Conservation (phyloP, 352 stramenopile genomes). For the Globisporangium solare region DNA sequence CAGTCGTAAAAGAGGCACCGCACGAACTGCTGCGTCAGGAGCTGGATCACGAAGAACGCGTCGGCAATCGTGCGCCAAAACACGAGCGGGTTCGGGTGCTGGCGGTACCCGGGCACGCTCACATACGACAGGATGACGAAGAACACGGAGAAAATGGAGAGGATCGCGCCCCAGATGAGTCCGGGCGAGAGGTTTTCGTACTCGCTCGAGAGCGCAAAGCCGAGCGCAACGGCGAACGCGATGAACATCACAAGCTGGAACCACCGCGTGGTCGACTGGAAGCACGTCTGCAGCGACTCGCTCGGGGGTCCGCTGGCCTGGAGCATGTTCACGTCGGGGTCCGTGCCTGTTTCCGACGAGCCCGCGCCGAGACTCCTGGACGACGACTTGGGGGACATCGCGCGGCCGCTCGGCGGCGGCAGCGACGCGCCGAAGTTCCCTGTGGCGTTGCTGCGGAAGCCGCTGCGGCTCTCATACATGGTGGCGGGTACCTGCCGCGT, state of each 20-base stretch:
- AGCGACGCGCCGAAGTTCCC: background rate
- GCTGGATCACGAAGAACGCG: constrained; percentile 76
- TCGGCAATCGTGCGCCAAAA: constrained; percentile 88
- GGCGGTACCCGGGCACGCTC: constrained; percentile 71
- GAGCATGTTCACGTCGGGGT: constrained; percentile 46
- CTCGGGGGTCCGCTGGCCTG: constrained; percentile 20
- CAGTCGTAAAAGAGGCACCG: constrained; percentile 80
- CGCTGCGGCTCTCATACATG: constrained; percentile 10
- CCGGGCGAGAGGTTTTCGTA: constrained; percentile 81
- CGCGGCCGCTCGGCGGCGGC: background rate
- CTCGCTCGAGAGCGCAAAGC: constrained; percentile 46
- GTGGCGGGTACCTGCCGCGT: background rate
- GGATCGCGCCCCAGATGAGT: constrained; percentile 79
- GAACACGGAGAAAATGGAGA: constrained; percentile 82
- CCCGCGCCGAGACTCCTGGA: constrained; percentile 26
- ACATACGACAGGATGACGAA: constrained; percentile 84
- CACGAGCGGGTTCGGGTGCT: constrained; percentile 85
- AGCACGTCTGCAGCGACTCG: constrained; percentile 44
- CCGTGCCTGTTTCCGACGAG: constrained; percentile 31
- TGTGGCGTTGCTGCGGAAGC: constrained; percentile 11
- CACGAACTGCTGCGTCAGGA: constrained; percentile 78
- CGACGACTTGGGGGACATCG: constrained; percentile 27
- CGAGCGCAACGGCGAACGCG: constrained; percentile 58
- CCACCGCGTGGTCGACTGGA: constrained; percentile 74
- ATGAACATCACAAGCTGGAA: constrained; percentile 86